Base-by-base conservation (phyloP, 2,329 filamentous ascomycete genomes). In the Chaetomium olivaceum region DNA sequence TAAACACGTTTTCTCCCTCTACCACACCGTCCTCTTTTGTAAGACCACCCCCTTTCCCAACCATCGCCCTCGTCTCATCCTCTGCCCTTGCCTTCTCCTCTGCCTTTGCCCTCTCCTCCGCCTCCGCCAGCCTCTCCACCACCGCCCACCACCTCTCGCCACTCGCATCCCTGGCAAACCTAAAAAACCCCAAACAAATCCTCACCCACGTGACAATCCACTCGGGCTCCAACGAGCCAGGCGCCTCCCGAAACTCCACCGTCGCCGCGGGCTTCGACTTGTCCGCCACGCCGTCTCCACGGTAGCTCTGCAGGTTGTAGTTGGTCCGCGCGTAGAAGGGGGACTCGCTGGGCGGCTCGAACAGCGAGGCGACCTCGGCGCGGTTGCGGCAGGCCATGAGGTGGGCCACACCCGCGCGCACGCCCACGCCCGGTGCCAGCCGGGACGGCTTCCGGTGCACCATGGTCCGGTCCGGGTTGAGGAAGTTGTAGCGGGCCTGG, bases 231-330 rank as follows among this genome's bases (percentile, higher is more conserved):
- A 81, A 63, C 3, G 74, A 72, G 0, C 77, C 77, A 7, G 62
- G 68, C 0, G 75, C 78, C 67, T 77, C 75, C 54, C 79, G 77
- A 59, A 77, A 76, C 72, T 81, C 79, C 55, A 81, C 61, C 21
- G 69, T 71, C 4, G 23, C 29, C 12, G 57, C 27, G 14, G 52
- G 25, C 31, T 23, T 31, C 27, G 4, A 11, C 62, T 64, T 3
- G 14, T 43, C 36, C 36, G 36, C 36, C 3, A 43, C 36, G 12
- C 36, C 36, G 8, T n/a, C 27, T 19, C 1, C 12, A 16, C 12
- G 50, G 67, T 74, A 69, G n/a, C 56, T 27, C 12, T 21, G 12
- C 58, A 76, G 72, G 54, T 71, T 71, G 66, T 75, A 75, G 61
- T 75, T 75, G 21, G 61, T 43, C 2, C 69, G 63, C 1, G 14